These are phyloP conservation scores for Cryptococcus sp. DNA, from an alignment of 1,284 basidiomycete species.

Conservation along the genomic window DNA sequence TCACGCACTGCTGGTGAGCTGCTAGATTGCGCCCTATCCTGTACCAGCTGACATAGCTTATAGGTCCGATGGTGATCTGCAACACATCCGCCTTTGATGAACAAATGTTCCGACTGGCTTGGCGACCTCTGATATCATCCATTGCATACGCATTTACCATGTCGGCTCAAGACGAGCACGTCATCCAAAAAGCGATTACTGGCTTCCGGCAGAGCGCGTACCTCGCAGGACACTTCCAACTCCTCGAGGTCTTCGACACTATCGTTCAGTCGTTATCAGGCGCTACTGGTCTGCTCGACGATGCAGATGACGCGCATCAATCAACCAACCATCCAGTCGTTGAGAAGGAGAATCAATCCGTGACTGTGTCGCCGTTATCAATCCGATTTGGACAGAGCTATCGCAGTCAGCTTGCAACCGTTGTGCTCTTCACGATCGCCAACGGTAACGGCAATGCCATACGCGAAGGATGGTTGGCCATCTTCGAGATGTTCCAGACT, in stretches of 20 bases:
- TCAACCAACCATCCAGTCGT: constrained; percentile 84
- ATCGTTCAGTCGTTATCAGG: constrained; percentile 89
- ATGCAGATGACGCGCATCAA: constrained; percentile 64
- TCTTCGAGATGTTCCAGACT: constrained; percentile 98
- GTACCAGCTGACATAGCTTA: constrained; percentile 1
- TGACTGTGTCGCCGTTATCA: constrained; percentile 89
- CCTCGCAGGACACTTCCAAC: constrained; percentile 80
- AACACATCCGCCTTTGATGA: constrained; percentile 80
- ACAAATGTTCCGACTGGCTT: constrained; percentile 88
- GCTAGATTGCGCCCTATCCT: not conserved
- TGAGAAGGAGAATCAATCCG: constrained; percentile 84
- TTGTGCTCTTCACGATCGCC: constrained; percentile 96
- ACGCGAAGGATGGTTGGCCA: constrained; percentile 90
- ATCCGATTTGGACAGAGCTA: constrained; percentile 94
- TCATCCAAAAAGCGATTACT: constrained; percentile 90
- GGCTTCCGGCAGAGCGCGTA: constrained; percentile 96
- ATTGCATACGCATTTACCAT: constrained; percentile 92
- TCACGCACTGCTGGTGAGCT: constrained; percentile 72
- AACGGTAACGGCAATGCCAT: constrained; percentile 96
- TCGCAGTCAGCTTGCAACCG: constrained; percentile 93
- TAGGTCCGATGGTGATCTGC: constrained; percentile 76
- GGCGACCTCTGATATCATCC: constrained; percentile 88
- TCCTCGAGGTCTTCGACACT: constrained; percentile 96
- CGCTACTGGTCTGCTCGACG: constrained; percentile 78
- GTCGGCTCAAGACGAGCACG: constrained; percentile 88